phyloP scores from a whole-genome alignment of 2,329 filamentous ascomycete genomes.

The Diaporthe citriasiana region DNA sequence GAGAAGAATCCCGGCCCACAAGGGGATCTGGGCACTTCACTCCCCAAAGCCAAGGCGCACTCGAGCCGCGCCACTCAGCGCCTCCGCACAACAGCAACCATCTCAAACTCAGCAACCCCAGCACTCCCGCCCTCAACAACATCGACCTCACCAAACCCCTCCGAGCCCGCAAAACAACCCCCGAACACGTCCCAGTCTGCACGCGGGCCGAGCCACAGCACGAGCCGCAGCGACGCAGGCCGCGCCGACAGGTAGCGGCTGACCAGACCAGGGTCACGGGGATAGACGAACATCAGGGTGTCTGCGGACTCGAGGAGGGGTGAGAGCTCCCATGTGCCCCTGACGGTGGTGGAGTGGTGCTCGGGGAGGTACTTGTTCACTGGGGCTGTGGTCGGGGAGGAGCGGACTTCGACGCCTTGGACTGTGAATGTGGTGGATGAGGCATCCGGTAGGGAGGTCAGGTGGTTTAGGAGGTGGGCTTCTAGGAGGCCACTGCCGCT shows the following conservation, averaged over 20 bases:
- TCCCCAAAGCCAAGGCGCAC: neutral
- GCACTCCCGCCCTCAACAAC: neutral
- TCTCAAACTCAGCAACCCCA: constrained; percentile 39
- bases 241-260: constrained; percentile 22
- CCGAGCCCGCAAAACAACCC: neutral
- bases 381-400: neutral
- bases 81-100: constrained; percentile 32
- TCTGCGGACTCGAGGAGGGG: neutral
- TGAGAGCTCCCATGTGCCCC: constrained; percentile 39
- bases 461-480: constrained; percentile 33
- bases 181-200: constrained; percentile 39
- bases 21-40: neutral
- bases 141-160: constrained; percentile 25
- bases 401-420: constrained; percentile 36
- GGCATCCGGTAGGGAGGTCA: neutral
- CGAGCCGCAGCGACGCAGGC: neutral
- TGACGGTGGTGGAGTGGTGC: constrained; percentile 18
- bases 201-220: constrained; percentile 36
- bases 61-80: neutral
- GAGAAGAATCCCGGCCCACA: no score
- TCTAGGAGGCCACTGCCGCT: constrained; percentile 42
- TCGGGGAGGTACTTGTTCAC: constrained; percentile 40
- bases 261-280: constrained; percentile 33
- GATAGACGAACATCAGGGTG: constrained; percentile 39
- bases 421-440: neutral